Base-by-base conservation (phyloP, 2,329 filamentous ascomycete species). In the Lachnellula subtilissima region DNA sequence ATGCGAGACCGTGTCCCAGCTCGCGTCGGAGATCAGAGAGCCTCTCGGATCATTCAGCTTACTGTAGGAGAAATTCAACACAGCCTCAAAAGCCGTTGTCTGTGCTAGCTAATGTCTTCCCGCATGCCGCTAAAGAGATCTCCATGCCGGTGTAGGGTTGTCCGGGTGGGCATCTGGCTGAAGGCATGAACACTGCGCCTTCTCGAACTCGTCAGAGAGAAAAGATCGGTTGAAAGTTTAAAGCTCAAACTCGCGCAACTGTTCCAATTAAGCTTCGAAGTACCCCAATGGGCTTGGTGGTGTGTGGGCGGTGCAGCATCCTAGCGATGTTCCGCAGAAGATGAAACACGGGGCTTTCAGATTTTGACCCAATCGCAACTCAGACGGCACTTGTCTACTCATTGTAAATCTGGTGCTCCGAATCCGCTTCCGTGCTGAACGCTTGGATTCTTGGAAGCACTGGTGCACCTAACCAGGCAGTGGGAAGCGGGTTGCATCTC, bases 181-280 rank as follows among this genome's bases (percentile, higher is more conserved):
- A 57, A 52, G 48, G 60, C 60, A 62, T 60, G 62, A 59, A 62
- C 58, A 48, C 58, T 59, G 57, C 55, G 62, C 57, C 61, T 61
- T 64, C 60, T 58, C 60, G 60, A 61, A 60, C 53, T 58, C 58
- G 58, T 62, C 56, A 56, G 43, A 47, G 57, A 48, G 47, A 52
- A 50, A 43, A 56, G 48, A 49, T 59, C 42, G 48, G 51, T 50
- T 57, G 57, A 59, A 59, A 11, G 28, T 32, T 12, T 32, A 12
- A 32, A 32, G 28, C 28, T 32, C 28, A 32, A 32, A 59, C 57
- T 32, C 23, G 19, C 14, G 17, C 36, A 49, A 43, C 28, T 39
- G 48, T 25, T 28, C 47, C 56, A 49, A 53, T 25, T 40, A 49
- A 19, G 50, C 42, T 50, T 35, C 43, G 42, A 50, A 32, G 47